Base-by-base conservation (phyloP, 1,284 basidiomycete species). In the Trametes sp. region DNA sequence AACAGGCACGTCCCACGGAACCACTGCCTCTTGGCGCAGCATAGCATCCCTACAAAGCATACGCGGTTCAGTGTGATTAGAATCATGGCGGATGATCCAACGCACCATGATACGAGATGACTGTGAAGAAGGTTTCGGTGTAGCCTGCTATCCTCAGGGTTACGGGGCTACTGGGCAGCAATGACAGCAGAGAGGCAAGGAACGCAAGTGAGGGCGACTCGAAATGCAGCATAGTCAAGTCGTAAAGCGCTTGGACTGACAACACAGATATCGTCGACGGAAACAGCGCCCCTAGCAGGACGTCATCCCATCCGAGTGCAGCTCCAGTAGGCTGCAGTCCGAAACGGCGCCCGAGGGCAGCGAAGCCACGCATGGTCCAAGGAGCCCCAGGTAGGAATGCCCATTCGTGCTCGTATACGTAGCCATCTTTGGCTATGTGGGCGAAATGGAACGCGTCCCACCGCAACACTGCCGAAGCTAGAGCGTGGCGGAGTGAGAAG, bases 361-460 rank as follows among this genome's bases (percentile, higher is more conserved):
- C 77, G 13, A 73, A 69, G 29, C 70, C 4, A 5, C 83, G 80
- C 75, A 95, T 83, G 44, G 91, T 57, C 6, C 79, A 69, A 4
- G 91, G 84, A 51, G 85, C 77, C 1, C 87, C 94, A 1, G 93
- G 92, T 66, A 95, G 86, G 74, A 96, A 98, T 0, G 97, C 97
- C 80, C 93, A 92, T 70, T 93, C 84, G 71, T 98, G 85, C 75
- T 98, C 97, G 74, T 87, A 89, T 5, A 77, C 73, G 74, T 97
- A 93, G 11, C 85, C 85, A 19, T 86, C 76, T 14, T 80, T 67
- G 0, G 93, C 92, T 51, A 94, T 84, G 64, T 84, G 81, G 1
- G 78, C 70, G 74, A 95, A 98, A 76, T 98, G 90, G 62, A 98
- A 83, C 1, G 84, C 83, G 73, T 98, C 97, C 97, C 97, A 98